phyloP scores from a whole-genome alignment of 208 protist species.

The Leishmania turanica region DNA sequence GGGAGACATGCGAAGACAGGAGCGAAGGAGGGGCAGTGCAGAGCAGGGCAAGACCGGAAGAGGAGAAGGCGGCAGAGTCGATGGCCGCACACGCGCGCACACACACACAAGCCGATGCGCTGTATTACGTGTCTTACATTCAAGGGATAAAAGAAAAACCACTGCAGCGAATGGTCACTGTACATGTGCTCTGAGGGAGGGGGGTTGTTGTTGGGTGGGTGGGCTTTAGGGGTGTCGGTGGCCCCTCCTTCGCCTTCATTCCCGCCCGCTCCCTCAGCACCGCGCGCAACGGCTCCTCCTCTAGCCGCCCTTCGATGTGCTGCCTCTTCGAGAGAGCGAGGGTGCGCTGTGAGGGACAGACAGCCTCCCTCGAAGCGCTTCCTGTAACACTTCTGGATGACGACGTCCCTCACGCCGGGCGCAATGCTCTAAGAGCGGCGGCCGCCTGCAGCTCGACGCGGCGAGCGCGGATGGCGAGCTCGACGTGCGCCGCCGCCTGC shows the following conservation, averaged over 20 bases:
- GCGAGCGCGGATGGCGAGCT: constrained; percentile 21
- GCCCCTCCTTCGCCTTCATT: neutral
- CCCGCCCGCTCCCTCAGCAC: neutral
- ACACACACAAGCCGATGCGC: neutral
- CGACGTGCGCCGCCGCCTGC: constrained; percentile 9
- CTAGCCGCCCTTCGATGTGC: neutral
- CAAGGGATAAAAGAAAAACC: neutral
- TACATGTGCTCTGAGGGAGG: neutral
- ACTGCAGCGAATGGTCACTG: neutral
- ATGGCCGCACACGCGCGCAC: constrained; percentile 1
- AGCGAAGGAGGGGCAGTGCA: neutral
- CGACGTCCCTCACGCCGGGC: neutral
- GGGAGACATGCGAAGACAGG: neutral
- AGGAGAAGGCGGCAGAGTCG: neutral
- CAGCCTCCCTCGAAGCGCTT: neutral
- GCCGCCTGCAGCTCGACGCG: constrained; percentile 12
- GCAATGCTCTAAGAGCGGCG: neutral
- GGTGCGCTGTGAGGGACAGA: neutral
- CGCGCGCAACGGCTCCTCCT: neutral
- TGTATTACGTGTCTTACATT: neutral
- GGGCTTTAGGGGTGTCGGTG: neutral
- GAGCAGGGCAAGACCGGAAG: neutral
- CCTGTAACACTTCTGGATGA: neutral
- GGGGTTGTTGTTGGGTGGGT: neutral
- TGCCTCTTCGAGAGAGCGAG: neutral